phyloP scores from a whole-genome alignment of 768 basidiomycete species.

The Lepiota venenata region DNA sequence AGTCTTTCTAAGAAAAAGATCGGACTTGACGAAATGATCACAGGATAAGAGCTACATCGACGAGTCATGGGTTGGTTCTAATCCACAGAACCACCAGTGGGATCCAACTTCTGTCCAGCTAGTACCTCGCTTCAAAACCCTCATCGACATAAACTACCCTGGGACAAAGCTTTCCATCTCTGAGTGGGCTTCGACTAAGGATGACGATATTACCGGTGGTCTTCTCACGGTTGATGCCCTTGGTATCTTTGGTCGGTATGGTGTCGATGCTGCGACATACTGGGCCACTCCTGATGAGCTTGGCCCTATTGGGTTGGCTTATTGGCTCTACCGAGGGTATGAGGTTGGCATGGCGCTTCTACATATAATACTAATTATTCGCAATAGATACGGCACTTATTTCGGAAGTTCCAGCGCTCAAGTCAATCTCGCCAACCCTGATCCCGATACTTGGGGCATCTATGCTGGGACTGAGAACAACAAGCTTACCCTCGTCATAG shows the following conservation, averaged over 20 bases:
- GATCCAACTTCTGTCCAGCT: slow-evolving; percentile 40
- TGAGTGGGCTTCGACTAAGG: slow-evolving; percentile 47
- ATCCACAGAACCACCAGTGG: slow-evolving; percentile 44
- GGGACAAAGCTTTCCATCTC: slow-evolving; percentile 52
- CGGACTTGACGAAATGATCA: not conserved
- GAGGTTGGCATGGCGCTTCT: slow-evolving; percentile 1
- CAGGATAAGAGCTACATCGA: slow-evolving; percentile 48
- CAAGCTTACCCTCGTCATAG: slow-evolving; percentile 40
- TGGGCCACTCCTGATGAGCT: slow-evolving; percentile 46
- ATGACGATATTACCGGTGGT: slow-evolving; percentile 51
- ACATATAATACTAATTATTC: not conserved
- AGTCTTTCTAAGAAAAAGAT: not conserved
- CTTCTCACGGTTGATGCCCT: slow-evolving; percentile 48
- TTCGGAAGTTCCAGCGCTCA: slow-evolving; percentile 44
- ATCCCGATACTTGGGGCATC: slow-evolving; percentile 39
- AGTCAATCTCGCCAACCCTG: slow-evolving; percentile 38
- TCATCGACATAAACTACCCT: slow-evolving; percentile 48
- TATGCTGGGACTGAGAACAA: slow-evolving; percentile 42
- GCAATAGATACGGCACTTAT: slow-evolving; percentile 36
- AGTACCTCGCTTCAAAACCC: slow-evolving; percentile 46
- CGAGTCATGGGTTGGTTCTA: slow-evolving; percentile 48
- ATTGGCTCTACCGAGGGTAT: slow-evolving; percentile 55
- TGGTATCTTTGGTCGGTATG: slow-evolving; percentile 48
- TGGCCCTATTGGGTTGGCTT: slow-evolving; percentile 50
- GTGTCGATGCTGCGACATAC: slow-evolving; percentile 50